Conservation (phyloP, 768 basidiomycete genomes). For the Tulasnella sp. region DNA sequence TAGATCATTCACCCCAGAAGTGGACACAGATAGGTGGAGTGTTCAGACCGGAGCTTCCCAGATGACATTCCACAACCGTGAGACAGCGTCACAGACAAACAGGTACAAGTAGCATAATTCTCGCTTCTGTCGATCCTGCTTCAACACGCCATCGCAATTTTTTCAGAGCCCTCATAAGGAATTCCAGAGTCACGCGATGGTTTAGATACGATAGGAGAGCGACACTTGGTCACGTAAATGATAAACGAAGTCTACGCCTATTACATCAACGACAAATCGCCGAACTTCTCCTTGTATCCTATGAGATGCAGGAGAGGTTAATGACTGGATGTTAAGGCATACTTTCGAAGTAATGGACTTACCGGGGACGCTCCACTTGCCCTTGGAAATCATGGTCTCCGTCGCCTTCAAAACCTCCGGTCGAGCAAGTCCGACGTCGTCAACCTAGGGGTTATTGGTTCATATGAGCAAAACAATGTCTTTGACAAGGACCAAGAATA, state of each 20-base stretch:
- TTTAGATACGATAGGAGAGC: too few relatives aligned
- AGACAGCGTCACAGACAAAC: too few relatives aligned
- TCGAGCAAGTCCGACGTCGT: constrained; percentile 85
- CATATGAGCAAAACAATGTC: not conserved
- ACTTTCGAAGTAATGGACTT: constrained; percentile 18
- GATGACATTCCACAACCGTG: too few relatives aligned
- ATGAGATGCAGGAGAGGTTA: constrained; percentile 4
- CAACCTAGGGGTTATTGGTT: constrained; percentile 38
- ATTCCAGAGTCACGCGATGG: too few relatives aligned
- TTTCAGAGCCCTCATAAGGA: too few relatives aligned
- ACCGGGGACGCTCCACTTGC: constrained; percentile 98
- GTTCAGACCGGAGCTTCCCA: too few relatives aligned
- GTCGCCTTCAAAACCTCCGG: constrained; percentile 85
- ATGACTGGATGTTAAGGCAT: not conserved
- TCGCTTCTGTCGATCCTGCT: too few relatives aligned
- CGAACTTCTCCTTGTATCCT: constrained; percentile 95
- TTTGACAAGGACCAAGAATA: not conserved
- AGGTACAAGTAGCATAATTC: too few relatives aligned
- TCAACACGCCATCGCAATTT: too few relatives aligned
- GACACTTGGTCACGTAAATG: too few relatives aligned
- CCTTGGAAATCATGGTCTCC: constrained; percentile 92
- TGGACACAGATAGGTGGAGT: too few relatives aligned
- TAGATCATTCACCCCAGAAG: too few relatives aligned
- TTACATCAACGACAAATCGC: constrained; percentile 62
- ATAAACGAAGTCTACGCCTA: not conserved